A percentile compares a stretch with the other conserved stretches of the same genome.
phyloP scores from a whole-genome alignment of 1,284 basidiomycete genomes.

The Takashimella tepidaria region DNA sequence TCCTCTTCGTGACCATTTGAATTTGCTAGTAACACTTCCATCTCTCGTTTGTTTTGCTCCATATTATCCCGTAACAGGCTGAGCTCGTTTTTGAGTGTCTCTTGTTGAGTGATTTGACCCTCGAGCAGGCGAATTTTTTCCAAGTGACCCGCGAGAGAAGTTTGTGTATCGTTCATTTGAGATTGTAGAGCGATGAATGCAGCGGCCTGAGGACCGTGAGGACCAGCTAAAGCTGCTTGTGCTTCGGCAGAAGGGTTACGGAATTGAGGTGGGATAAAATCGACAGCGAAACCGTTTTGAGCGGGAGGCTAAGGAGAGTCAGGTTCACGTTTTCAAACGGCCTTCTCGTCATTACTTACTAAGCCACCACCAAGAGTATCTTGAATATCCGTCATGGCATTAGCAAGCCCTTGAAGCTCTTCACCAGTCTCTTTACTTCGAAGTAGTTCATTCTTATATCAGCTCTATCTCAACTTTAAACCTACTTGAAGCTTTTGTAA shows the following conservation, averaged over 20 bases:
- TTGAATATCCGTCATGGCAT: slow-evolving; percentile 84
- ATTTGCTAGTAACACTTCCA: slow-evolving; percentile 33
- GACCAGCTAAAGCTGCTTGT: slow-evolving; percentile 44
- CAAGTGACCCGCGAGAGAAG: slow-evolving; percentile 69
- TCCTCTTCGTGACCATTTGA: slow-evolving; percentile 54
- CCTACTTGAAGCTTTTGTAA: slow-evolving; percentile 50
- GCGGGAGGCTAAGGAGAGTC: slow-evolving; percentile 50
- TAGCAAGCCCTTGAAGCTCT: slow-evolving; percentile 73
- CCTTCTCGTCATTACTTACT: slow-evolving; percentile 58
- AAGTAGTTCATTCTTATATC: slow-evolving; percentile 86
- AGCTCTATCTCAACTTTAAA: too few relatives aligned
- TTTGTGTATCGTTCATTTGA: slow-evolving; percentile 81
- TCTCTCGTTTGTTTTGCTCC: slow-evolving; percentile 52
- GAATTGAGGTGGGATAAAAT: slow-evolving; percentile 44
- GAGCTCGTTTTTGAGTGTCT: slow-evolving; percentile 77
- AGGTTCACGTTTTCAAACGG: too few relatives aligned
- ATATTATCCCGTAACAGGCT: slow-evolving; percentile 64
- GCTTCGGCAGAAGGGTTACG: slow-evolving; percentile 38
- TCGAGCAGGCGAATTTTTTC: slow-evolving; percentile 83
- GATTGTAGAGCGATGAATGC: slow-evolving; percentile 64
- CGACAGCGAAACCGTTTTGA: slow-evolving; percentile 45
- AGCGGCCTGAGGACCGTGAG: slow-evolving; percentile 42
- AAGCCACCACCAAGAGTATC: slow-evolving; percentile 81
- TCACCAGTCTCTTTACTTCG: slow-evolving; percentile 91
- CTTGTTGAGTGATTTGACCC: slow-evolving; percentile 72